phyloP scores from a whole-genome alignment of 306 rosid genomes.

The Citrullus amarus region DNA sequence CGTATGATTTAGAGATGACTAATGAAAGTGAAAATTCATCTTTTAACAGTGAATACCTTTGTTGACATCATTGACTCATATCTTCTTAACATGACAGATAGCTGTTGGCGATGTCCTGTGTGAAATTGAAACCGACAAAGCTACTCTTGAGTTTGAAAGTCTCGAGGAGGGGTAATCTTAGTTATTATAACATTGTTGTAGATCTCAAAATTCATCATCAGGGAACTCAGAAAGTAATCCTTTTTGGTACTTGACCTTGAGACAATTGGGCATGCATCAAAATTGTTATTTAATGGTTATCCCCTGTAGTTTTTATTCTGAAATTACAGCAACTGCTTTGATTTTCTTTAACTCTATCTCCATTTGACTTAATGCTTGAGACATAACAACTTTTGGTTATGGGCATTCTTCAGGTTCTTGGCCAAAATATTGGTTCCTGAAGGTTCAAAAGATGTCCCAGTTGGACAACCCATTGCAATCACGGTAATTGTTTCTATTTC shows the following conservation, averaged over 20 bases:
- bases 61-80: constrained; percentile 5
- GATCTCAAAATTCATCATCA: not conserved
- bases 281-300: not conserved
- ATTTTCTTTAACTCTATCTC: not conserved
- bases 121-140: constrained; percentile 97
- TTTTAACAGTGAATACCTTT: constrained; percentile 6
- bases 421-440: constrained; percentile 92
- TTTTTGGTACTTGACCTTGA: not conserved
- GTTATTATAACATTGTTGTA: not conserved
- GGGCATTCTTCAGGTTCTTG: constrained; percentile 49
- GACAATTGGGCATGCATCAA: not conserved
- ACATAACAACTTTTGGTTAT: constrained; percentile 5
- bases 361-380: not conserved
- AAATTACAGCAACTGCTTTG: not conserved
- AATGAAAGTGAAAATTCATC: not conserved
- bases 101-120: constrained; percentile 86
- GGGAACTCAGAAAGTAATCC: not conserved
- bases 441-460: constrained; percentile 23
- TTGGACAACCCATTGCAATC: constrained; percentile 5
- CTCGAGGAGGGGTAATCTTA: constrained; percentile 86
- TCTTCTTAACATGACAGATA: constrained; percentile 50
- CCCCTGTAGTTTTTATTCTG: not conserved
- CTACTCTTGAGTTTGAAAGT: constrained; percentile 88
- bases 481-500: constrained; percentile 28
- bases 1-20: not conserved